phyloP scores from a whole-genome alignment of 257 asterid species.

The Nicotiana paniculata region DNA sequence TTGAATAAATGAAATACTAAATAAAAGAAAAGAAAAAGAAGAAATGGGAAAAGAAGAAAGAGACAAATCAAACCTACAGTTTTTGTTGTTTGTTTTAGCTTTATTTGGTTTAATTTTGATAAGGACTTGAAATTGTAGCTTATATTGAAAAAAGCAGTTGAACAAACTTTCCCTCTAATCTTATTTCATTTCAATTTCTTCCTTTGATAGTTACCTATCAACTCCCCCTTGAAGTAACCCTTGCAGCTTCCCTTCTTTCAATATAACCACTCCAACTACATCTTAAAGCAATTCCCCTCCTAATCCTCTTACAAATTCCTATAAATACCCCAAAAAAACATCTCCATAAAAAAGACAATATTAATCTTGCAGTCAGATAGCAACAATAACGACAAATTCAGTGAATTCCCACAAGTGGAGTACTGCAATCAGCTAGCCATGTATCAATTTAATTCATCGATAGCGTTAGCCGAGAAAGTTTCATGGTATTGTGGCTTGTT shows the following conservation, averaged over 20 bases:
- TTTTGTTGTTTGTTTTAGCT: background rate
- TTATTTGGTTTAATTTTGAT: background rate
- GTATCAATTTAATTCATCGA: constrained; percentile 26
- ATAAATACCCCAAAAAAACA: constrained; percentile 8
- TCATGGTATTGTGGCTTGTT: constrained; percentile 34
- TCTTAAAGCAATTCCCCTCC: constrained; percentile 9
- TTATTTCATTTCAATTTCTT: constrained; percentile 7
- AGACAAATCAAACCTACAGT: background rate
- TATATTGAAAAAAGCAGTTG: constrained; percentile 42
- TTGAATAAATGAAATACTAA: too few species aligned
- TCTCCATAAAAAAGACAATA: constrained; percentile 1
- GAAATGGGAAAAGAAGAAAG: too few species aligned
- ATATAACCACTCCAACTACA: constrained; percentile 45
- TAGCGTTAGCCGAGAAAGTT: constrained; percentile 25
- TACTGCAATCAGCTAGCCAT: constrained; percentile 2
- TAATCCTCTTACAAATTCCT: constrained; percentile 13
- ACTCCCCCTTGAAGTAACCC: constrained; percentile 3
- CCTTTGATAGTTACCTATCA: constrained; percentile 23
- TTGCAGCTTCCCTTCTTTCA: constrained; percentile 6
- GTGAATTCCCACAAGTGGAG: too few species aligned
- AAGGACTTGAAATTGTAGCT: background rate
- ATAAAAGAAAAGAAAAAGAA: too few species aligned
- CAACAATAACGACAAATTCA: too few species aligned
- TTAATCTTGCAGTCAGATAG: background rate
- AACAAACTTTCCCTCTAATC: constrained; percentile 31